Evolutionary conservation across 352 stramenopile species (phyloP).

Genomic region (Globisporangium barbulae): DNA sequence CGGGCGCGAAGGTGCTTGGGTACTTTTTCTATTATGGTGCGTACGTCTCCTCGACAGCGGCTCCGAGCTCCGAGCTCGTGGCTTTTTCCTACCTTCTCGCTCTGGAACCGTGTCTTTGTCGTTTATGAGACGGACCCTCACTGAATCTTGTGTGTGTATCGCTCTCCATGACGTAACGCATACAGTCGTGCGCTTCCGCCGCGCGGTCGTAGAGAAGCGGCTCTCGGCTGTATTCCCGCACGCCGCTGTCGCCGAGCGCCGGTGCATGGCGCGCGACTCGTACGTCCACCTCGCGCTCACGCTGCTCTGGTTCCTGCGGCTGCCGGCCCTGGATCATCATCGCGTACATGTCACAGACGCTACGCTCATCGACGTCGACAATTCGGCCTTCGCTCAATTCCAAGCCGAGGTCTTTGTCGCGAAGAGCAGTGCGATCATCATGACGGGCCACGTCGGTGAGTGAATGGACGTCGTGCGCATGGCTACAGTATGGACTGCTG

Average conservation of each 20-base stretch:
- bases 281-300: constrained; percentile 33
- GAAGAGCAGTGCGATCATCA: constrained; percentile 31
- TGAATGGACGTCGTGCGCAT: neutral
- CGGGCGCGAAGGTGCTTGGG: constrained; percentile 26
- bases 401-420: neutral
- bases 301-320: constrained; percentile 55
- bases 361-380: constrained; percentile 16
- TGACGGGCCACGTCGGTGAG: constrained; percentile 43
- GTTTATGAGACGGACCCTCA: constrained; percentile 4
- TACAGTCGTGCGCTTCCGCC: constrained; percentile 45
- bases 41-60: constrained; percentile 20
- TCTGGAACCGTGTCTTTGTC: constrained; percentile 11
- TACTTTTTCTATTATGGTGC: constrained; percentile 53
- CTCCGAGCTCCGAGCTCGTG: neutral
- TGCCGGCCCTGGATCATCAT: constrained; percentile 14
- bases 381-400: neutral
- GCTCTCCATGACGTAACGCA: neutral
- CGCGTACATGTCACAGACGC: constrained; percentile 12
- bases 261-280: constrained; percentile 21
- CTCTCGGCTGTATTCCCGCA: constrained; percentile 26
- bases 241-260: constrained; percentile 16
- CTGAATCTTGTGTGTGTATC: constrained; percentile 5
- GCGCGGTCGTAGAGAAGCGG: constrained; percentile 33
- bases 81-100: neutral
- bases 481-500: neutral